A percentile compares a stretch with the other conserved stretches of the same genome.
These are phyloP conservation scores for Priceomyces castillae DNA, from an alignment of 805 yeast genomes.

Conservation along the genomic window DNA sequence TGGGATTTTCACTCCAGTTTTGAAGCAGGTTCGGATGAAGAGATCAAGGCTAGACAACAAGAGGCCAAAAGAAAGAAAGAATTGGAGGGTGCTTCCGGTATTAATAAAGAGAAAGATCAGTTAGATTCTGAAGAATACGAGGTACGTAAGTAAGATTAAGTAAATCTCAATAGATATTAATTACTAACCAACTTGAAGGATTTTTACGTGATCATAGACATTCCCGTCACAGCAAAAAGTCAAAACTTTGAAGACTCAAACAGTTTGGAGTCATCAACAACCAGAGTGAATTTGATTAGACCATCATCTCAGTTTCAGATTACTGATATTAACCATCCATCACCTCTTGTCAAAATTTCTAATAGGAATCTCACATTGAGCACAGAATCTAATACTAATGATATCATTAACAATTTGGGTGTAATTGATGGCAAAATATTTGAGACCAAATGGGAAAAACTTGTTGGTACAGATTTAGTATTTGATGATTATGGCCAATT, in stretches of 20 bases:
- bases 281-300: constrained; percentile 27
- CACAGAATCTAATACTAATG: constrained; percentile 7
- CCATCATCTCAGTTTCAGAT: constrained; percentile 42
- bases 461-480: constrained; percentile 70
- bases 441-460: constrained; percentile 71
- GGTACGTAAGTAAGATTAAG: constrained; percentile 20
- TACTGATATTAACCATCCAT: constrained; percentile 29
- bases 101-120: not conserved
- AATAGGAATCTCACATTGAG: constrained; percentile 24
- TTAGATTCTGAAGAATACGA: constrained; percentile 17
- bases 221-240: constrained; percentile 22
- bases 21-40: constrained; percentile 91
- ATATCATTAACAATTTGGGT: constrained; percentile 25
- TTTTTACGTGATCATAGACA: constrained; percentile 32
- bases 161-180: constrained; percentile 6
- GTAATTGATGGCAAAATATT: constrained; percentile 50
- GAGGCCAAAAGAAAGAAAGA: constrained; percentile 9
- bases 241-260: constrained; percentile 8
- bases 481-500: constrained; percentile 44
- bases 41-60: constrained; percentile 54
- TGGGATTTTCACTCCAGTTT: constrained; percentile 78
- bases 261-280: constrained; percentile 6
- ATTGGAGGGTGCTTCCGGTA: constrained; percentile 4
- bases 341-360: constrained; percentile 37
- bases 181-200: constrained; percentile 29